Evolutionary conservation across 2,329 filamentous ascomycete species (phyloP).

Genomic region (Cladosporium velox): DNA sequence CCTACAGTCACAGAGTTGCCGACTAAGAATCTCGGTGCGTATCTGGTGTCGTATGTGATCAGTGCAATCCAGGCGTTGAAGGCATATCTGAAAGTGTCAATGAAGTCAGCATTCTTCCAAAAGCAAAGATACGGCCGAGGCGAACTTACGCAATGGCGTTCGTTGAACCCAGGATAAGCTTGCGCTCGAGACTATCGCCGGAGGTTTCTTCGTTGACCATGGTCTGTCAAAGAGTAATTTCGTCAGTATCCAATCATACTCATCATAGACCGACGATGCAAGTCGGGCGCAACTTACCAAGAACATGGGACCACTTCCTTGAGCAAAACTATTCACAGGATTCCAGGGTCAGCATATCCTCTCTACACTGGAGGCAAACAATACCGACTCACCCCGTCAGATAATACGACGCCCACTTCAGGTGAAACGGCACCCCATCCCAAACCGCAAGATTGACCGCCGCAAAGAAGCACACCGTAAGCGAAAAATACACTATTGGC

Average conservation of each 20-base stretch:
- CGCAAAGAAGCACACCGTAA: background rate
- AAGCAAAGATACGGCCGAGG: background rate
- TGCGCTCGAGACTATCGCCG: background rate
- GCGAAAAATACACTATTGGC: background rate
- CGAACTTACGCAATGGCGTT: background rate
- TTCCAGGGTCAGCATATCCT: background rate
- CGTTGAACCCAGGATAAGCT: background rate
- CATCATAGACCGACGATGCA: background rate
- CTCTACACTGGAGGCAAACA: background rate
- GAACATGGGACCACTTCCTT: slow-evolving; percentile 2
- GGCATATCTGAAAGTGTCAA: background rate
- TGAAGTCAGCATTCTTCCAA: background rate
- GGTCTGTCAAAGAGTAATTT: background rate
- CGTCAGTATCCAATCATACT: background rate
- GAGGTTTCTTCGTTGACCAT: background rate
- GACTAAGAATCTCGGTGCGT: background rate
- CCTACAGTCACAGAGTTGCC: background rate
- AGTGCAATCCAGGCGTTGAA: background rate
- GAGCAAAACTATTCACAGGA: background rate
- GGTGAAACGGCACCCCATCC: background rate
- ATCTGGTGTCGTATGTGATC: background rate
- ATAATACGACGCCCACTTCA: slow-evolving; percentile 2
- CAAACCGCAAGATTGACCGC: slow-evolving; percentile 1
- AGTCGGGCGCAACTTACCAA: background rate
- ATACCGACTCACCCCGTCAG: background rate